Evolutionary conservation across 179 eudicot species (phyloP).

Genomic region (Spergularia azorica): DNA sequence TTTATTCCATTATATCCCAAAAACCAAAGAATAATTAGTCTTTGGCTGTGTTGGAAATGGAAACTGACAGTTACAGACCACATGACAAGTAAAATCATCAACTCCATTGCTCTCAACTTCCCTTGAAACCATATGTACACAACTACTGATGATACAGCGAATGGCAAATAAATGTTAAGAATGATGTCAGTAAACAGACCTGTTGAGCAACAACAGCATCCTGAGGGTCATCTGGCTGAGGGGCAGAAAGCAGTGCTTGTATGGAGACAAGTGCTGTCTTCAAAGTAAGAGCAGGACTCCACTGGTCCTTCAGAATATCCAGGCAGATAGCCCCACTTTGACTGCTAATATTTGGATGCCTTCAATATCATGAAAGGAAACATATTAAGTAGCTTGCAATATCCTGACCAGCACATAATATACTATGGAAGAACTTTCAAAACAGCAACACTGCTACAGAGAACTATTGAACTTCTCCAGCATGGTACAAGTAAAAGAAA

Average conservation of each 20-base stretch:
- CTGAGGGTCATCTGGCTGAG: constrained; percentile 95
- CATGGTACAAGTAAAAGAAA: not conserved
- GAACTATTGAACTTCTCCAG: too few relatives aligned
- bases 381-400: constrained; percentile 16
- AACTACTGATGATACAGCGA: not conserved
- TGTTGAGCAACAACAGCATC: constrained; percentile 98
- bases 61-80: too few relatives aligned
- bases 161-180: not conserved
- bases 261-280: constrained; percentile 92
- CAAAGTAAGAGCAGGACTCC: constrained; percentile 95
- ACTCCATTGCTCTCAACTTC: not conserved
- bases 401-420: not conserved
- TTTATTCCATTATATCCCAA: too few relatives aligned
- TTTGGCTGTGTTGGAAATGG: too few relatives aligned
- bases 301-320: constrained; percentile 94
- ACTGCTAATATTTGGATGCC: constrained; percentile 99
- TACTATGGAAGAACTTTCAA: not conserved
- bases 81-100: not conserved
- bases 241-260: constrained; percentile 91
- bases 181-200: constrained; percentile 40
- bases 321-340: constrained; percentile 97
- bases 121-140: not conserved
- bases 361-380: constrained; percentile 35
- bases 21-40: too few relatives aligned
- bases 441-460: not conserved